A percentile compares a stretch with the other conserved stretches of the same genome.
Conservation (phyloP, 2,329 filamentous ascomycete genomes). For the Xylariales sp. region DNA sequence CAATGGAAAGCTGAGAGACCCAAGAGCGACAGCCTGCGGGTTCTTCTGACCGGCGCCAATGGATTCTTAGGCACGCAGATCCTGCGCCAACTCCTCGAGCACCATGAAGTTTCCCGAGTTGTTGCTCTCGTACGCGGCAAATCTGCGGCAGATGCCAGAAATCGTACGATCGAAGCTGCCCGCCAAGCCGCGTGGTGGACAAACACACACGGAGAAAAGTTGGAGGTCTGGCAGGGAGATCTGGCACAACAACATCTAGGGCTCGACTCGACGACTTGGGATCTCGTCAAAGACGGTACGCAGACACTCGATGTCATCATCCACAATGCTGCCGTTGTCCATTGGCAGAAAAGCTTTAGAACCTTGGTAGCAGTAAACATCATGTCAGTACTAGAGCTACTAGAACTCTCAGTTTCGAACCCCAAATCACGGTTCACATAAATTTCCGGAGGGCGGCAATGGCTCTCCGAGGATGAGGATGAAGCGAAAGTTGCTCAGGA, state of each 20-base stretch:
- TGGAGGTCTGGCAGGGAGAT: slow-evolving; percentile 7
- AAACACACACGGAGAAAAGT: background rate
- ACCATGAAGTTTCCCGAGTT: background rate
- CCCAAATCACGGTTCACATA: background rate
- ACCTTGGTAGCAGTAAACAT: slow-evolving; percentile 31
- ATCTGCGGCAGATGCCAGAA: background rate
- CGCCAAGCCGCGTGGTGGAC: slow-evolving; percentile 3
- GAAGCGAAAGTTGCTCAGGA: background rate
- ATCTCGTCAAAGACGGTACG: background rate
- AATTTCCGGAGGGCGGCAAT: background rate
- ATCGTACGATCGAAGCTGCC: background rate
- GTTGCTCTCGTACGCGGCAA: background rate
- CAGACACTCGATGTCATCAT: slow-evolving; percentile 37
- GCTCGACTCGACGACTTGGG: background rate
- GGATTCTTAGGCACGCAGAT: slow-evolving; percentile 8
- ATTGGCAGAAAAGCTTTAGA: slow-evolving; percentile 32
- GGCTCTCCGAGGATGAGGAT: background rate
- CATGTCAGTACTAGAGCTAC: slow-evolving; percentile 28
- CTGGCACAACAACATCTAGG: slow-evolving; percentile 5
- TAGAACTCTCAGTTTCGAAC: slow-evolving; percentile 19
- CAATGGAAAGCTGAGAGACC: background rate
- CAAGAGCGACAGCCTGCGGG: background rate
- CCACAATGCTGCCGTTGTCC: slow-evolving; percentile 43
- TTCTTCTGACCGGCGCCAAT: slow-evolving; percentile 3
- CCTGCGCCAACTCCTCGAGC: slow-evolving; percentile 5